Conservation (phyloP, 768 basidiomycete species). For the Terana coerulea region DNA sequence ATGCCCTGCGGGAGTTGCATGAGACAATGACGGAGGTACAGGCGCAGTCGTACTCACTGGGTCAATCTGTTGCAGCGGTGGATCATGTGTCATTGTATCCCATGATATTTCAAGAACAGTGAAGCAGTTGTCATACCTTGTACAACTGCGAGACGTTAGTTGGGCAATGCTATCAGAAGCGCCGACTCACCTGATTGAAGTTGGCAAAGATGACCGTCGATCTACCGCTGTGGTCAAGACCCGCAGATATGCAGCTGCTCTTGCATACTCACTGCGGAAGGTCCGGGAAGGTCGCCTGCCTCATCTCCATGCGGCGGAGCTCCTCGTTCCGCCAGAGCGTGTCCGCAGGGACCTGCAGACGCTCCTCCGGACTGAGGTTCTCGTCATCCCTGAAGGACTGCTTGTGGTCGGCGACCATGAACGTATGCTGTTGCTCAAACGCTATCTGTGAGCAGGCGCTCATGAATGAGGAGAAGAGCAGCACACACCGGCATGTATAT, state of each 20-base stretch:
- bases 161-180: background rate
- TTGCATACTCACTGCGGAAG: conserved; percentile 36
- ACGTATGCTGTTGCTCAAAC: conserved; percentile 43
- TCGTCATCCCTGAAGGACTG: conserved; percentile 38
- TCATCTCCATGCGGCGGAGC: conserved; percentile 33
- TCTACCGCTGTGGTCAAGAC: conserved; percentile 18
- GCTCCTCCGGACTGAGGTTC: conserved; percentile 15
- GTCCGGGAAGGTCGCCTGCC: conserved; percentile 40
- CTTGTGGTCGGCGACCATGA: conserved; percentile 48
- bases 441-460: no score
- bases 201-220: conserved; percentile 47
- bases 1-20: conserved; percentile 27
- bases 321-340: conserved; percentile 38
- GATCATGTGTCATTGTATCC: background rate
- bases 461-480: background rate
- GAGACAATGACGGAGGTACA: no score
- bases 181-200: conserved; percentile 45
- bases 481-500: conserved; percentile 43
- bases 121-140: conserved; percentile 32
- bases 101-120: background rate
- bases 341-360: conserved; percentile 14
- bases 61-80: conserved; percentile 24
- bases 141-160: conserved; percentile 33
- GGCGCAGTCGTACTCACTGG: conserved; percentile 30
- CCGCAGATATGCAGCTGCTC: background rate